These are phyloP conservation scores for Lachnellula suecica DNA, from an alignment of 2,329 filamentous ascomycete species.

Conservation along the genomic window DNA sequence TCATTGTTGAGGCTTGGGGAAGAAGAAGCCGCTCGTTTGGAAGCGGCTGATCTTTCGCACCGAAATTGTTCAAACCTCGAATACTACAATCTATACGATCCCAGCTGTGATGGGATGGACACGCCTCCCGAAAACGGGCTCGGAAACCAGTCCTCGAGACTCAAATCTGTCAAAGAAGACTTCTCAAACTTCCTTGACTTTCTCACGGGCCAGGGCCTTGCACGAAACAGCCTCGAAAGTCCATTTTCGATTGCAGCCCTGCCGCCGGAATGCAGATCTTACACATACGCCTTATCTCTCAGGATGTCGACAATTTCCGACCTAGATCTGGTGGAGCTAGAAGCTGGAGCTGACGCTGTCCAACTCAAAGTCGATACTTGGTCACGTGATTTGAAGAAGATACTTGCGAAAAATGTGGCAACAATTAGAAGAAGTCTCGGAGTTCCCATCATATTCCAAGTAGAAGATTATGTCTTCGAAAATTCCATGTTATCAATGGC, in stretches of 20 bases:
- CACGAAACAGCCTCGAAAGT: constrained; percentile 54
- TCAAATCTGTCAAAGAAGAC: constrained; percentile 56
- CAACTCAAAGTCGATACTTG: constrained; percentile 60
- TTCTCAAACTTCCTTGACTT: constrained; percentile 59
- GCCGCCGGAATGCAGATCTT: constrained; percentile 57
- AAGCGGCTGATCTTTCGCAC: constrained; percentile 44
- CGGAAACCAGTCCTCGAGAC: constrained; percentile 45
- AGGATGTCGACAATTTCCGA: constrained; percentile 56
- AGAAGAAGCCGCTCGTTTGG: constrained; percentile 40
- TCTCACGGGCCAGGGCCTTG: constrained; percentile 52
- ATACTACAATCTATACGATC: constrained; percentile 56
- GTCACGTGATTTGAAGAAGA: constrained; percentile 46
- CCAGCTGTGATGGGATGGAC: constrained; percentile 35
- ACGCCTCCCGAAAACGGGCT: constrained; percentile 42
- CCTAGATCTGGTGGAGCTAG: constrained; percentile 50
- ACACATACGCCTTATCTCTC: constrained; percentile 67
- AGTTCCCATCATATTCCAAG: constrained; percentile 56
- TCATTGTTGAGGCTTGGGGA: constrained; percentile 42
- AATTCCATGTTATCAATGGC: constrained; percentile 19
- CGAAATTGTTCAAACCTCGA: constrained; percentile 62
- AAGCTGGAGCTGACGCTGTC: constrained; percentile 58
- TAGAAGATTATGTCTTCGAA: constrained; percentile 46
- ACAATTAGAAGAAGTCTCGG: constrained; percentile 55
- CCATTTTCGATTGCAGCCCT: constrained; percentile 60
- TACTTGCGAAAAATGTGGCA: constrained; percentile 55